A percentile compares a stretch with the other conserved stretches of the same genome.
Conservation (phyloP, 2,329 filamentous ascomycete species). For the Thielaviopsis musarum region DNA sequence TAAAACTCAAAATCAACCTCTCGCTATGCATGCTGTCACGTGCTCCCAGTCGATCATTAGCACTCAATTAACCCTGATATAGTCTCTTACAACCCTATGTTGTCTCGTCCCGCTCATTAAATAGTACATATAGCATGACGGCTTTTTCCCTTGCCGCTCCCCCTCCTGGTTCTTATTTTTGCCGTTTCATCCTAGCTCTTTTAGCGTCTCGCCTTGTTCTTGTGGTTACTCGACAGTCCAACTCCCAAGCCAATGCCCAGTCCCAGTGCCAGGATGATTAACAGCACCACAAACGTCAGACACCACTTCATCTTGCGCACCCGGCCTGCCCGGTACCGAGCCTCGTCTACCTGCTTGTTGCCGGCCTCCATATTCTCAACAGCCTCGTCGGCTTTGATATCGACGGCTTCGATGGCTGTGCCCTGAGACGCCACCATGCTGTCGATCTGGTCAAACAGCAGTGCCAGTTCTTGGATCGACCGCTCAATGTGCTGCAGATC, state of each 20-base stretch:
- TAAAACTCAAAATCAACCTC: too few relatives aligned
- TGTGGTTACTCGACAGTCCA: slow-evolving; percentile 16
- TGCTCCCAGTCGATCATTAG: too few relatives aligned
- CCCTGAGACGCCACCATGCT: slow-evolving; percentile 61
- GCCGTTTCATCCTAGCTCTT: background rate
- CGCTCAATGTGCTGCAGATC: slow-evolving; percentile 68
- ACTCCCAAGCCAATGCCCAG: slow-evolving; percentile 39
- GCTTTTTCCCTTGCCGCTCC: background rate
- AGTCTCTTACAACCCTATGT: too few relatives aligned
- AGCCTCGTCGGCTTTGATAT: slow-evolving; percentile 49
- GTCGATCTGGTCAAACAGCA: slow-evolving; percentile 59
- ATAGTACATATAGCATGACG: too few relatives aligned
- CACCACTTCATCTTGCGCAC: slow-evolving; percentile 67
- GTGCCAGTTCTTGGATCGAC: slow-evolving; percentile 52
- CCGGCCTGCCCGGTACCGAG: slow-evolving; percentile 49
- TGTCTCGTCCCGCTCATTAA: too few relatives aligned
- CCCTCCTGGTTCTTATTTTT: background rate
- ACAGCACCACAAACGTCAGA: slow-evolving; percentile 43
- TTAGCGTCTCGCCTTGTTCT: background rate
- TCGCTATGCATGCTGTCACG: too few relatives aligned
- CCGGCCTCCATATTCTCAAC: slow-evolving; percentile 50
- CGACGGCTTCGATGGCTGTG: slow-evolving; percentile 40
- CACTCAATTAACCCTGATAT: too few relatives aligned
- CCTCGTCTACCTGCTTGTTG: slow-evolving; percentile 37
- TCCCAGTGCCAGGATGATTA: slow-evolving; percentile 39